phyloP scores from a whole-genome alignment of 2,329 filamentous ascomycete species.

The Pyricularia sp. region DNA sequence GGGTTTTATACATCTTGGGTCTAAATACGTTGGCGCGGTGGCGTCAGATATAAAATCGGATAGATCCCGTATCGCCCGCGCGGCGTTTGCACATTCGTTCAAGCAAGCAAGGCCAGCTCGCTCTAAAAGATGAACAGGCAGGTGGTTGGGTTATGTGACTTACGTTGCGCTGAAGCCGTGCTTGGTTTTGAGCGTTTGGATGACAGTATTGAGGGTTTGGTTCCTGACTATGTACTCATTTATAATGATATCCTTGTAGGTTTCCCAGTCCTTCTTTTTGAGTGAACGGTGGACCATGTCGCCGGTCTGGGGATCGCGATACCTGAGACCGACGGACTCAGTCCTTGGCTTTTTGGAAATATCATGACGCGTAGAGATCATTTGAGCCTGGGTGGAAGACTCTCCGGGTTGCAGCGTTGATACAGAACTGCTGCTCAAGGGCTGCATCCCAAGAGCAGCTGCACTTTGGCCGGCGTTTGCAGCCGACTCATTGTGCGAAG shows the following conservation, averaged over 20 bases:
- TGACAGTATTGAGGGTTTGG: slow-evolving; percentile 1
- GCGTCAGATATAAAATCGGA: not conserved
- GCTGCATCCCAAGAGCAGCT: not conserved
- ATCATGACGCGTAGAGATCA: not conserved
- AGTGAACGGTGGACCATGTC: not conserved
- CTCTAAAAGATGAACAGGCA: not conserved
- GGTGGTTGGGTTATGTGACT: not conserved
- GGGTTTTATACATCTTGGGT: slow-evolving; percentile 1
- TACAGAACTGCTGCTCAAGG: not conserved
- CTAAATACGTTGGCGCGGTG: not conserved
- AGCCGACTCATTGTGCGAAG: not conserved
- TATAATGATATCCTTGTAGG: not conserved
- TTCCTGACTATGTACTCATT: not conserved
- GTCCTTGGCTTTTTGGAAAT: not conserved
- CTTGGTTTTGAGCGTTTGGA: not conserved
- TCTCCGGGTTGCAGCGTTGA: not conserved
- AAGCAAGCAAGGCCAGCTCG: not conserved
- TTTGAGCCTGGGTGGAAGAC: not conserved
- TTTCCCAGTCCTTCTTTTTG: slow-evolving; percentile 1
- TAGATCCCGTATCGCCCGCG: not conserved
- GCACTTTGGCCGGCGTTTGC: not conserved
- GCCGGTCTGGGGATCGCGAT: not conserved
- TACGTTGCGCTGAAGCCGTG: slow-evolving; percentile 2
- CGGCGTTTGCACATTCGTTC: not conserved
- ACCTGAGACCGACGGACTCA: not conserved